These are phyloP conservation scores for Thuja plicata DNA, from an alignment of 83 land plant genomes.

Conservation along the genomic window DNA sequence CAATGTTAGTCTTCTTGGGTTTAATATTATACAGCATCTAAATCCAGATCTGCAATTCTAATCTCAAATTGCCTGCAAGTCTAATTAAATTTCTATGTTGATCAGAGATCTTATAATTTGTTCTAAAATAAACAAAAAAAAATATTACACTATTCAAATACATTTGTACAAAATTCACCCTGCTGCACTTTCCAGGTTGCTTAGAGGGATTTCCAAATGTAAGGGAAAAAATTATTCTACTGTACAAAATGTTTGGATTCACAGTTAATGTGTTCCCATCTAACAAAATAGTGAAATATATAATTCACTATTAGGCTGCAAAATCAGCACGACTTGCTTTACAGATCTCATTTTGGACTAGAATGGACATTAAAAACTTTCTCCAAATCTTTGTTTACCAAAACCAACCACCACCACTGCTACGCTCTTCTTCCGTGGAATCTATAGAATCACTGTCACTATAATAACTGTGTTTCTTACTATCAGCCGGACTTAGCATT, in stretches of 20 bases:
- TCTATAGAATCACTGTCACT: neutral
- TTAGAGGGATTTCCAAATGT: neutral
- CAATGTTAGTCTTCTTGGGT: neutral
- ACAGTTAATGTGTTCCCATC: neutral
- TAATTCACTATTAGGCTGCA: neutral
- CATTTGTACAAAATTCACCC: neutral
- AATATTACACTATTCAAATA: neutral
- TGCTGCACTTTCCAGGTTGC: neutral
- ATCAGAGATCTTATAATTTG: neutral
- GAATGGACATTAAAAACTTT: neutral
- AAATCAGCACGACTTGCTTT: neutral
- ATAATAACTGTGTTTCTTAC: neutral
- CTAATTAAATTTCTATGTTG: neutral
- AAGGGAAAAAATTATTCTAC: neutral
- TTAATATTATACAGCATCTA: neutral
- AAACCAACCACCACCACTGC: slow-evolving; percentile 5
- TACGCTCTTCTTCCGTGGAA: neutral
- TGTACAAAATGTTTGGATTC: neutral
- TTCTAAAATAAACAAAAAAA: neutral
- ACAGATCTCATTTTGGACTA: neutral
- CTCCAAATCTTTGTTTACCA: neutral
- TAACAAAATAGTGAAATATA: neutral
- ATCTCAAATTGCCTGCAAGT: neutral
- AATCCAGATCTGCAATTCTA: neutral
- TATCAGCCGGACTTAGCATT: slow-evolving; percentile 47